A percentile compares a stretch with the other conserved stretches of the same genome.
These are phyloP conservation scores for Rutstroemia sp. DNA, from an alignment of 2,329 filamentous ascomycete genomes.

Conservation along the genomic window DNA sequence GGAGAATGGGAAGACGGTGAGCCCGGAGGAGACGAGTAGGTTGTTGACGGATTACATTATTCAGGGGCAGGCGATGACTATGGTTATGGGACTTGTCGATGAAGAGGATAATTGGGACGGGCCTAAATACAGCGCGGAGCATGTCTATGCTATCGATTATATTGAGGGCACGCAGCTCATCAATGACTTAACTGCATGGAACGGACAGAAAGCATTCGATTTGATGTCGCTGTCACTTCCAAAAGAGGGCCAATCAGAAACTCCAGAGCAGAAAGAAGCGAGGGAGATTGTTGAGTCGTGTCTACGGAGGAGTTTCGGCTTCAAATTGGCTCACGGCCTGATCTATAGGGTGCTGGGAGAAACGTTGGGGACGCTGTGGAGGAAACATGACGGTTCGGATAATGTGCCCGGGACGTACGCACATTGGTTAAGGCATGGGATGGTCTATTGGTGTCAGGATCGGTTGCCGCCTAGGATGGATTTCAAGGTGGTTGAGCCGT, in stretches of 20 bases:
- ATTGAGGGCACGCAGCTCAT: conserved; percentile 45
- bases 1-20: conserved; percentile 29
- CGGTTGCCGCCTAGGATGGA: conserved; percentile 31
- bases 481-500: conserved; percentile 31
- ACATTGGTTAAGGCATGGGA: conserved; percentile 45
- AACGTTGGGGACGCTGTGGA: conserved; percentile 48
- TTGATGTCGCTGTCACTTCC: conserved; percentile 40
- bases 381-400: conserved; percentile 41
- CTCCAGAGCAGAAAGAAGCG: conserved; percentile 39
- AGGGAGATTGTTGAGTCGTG: conserved; percentile 44
- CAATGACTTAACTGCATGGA: conserved; percentile 45
- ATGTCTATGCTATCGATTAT: conserved; percentile 43
- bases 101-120: conserved; percentile 45
- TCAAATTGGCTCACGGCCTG: conserved; percentile 49
- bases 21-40: conserved; percentile 33
- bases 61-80: conserved; percentile 44
- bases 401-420: conserved; percentile 44
- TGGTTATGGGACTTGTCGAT: conserved; percentile 46
- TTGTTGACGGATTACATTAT: conserved; percentile 50
- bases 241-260: conserved; percentile 34
- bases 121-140: conserved; percentile 40
- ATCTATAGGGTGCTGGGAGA: conserved; percentile 41
- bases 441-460: conserved; percentile 39
- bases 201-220: conserved; percentile 41
- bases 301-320: conserved; percentile 42